Conservation (phyloP, 345 rosid genomes). For the Pugionium dolabratum region DNA sequence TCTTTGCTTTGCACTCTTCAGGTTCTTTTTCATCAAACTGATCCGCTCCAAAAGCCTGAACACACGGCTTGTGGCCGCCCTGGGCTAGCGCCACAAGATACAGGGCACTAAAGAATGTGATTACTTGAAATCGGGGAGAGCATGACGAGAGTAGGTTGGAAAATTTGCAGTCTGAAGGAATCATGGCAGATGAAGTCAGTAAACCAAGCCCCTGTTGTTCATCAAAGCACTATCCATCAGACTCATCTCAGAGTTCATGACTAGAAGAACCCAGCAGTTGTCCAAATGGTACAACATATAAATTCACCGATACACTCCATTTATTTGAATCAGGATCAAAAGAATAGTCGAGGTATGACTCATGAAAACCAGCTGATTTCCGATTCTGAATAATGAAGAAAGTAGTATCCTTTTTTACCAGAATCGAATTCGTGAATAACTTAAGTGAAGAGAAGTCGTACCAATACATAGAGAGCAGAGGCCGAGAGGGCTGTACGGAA, state of each 20-base stretch:
- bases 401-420: background rate
- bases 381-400: too few species aligned
- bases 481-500: conserved; percentile 53
- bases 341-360: background rate
- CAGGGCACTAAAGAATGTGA: conserved; percentile 52
- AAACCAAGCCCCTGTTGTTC: conserved; percentile 55
- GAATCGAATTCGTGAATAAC: background rate
- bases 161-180: conserved; percentile 51
- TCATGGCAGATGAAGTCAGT: conserved; percentile 64
- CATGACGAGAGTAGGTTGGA: conserved; percentile 38
- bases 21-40: conserved; percentile 73
- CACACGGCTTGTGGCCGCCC: conserved; percentile 87
- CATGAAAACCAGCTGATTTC: background rate
- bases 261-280: background rate
- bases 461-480: conserved; percentile 49
- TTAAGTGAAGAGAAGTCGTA: conserved; percentile 19
- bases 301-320: background rate
- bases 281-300: background rate
- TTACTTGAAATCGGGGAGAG: conserved; percentile 42
- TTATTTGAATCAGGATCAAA: background rate
- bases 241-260: background rate
- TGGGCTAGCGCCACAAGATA: conserved; percentile 70
- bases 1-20: conserved; percentile 49
- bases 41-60: conserved; percentile 89
- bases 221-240: conserved; percentile 34